A percentile compares a stretch with the other conserved stretches of the same genome.
Evolutionary conservation across 2,329 filamentous ascomycete species (phyloP).

Genomic region (Botrytis squamosa): DNA sequence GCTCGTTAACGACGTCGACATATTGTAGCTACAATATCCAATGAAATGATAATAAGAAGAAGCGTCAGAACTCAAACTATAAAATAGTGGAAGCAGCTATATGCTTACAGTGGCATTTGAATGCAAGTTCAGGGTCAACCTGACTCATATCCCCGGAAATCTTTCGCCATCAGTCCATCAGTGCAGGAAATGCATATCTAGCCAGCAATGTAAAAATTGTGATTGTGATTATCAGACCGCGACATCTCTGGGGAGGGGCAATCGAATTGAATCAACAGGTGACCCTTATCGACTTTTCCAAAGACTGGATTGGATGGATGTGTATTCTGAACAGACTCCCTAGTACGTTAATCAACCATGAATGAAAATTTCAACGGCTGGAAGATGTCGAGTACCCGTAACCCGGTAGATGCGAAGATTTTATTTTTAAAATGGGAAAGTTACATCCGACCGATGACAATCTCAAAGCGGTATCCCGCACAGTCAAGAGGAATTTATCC

Average conservation of each 20-base stretch:
- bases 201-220: background rate
- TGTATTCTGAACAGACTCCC: background rate
- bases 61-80: background rate
- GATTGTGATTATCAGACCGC: background rate
- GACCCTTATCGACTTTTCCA: background rate
- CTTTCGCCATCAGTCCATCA: background rate
- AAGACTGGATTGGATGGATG: background rate
- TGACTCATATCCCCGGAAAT: background rate
- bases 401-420: background rate
- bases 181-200: background rate
- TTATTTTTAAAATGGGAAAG: background rate
- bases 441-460: background rate
- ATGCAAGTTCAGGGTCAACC: slow-evolving; percentile 6
- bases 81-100: background rate
- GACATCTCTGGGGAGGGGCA: background rate
- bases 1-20: background rate
- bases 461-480: slow-evolving; percentile 6
- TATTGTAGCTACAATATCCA: background rate
- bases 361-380: background rate
- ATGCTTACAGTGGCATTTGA: background rate
- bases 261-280: background rate
- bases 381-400: background rate
- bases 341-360: background rate
- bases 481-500: background rate
- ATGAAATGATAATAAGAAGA: background rate